Evolutionary conservation across 1,139 yeast genomes (phyloP).

Genomic region (Geotrichum phurueaensis): DNA sequence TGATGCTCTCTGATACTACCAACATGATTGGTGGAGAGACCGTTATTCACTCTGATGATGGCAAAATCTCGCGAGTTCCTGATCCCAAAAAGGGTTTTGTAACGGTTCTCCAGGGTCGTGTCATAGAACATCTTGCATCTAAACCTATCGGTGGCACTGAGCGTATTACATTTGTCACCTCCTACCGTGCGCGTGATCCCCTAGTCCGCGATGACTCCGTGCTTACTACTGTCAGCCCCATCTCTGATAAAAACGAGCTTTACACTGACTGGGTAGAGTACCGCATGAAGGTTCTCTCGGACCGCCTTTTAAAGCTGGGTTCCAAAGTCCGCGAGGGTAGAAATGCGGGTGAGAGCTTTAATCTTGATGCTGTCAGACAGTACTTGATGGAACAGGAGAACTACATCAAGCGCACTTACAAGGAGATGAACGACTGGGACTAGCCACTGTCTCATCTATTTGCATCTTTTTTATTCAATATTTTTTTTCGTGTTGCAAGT

Average conservation of each 20-base stretch:
- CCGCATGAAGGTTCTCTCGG: slow-evolving; percentile 32
- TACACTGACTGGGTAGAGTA: slow-evolving; percentile 44
- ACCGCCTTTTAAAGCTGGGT: slow-evolving; percentile 5
- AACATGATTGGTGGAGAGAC: slow-evolving; percentile 59
- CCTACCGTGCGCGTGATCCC: slow-evolving; percentile 42
- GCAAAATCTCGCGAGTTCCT: slow-evolving; percentile 43
- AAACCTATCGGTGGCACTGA: slow-evolving; percentile 48
- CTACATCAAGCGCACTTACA: slow-evolving; percentile 8
- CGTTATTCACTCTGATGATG: slow-evolving; percentile 41
- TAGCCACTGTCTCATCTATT: neutral
- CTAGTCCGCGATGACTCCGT: slow-evolving; percentile 39
- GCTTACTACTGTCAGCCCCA: slow-evolving; percentile 41
- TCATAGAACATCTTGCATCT: slow-evolving; percentile 54
- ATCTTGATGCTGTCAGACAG: slow-evolving; percentile 4
- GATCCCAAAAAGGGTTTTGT: slow-evolving; percentile 53
- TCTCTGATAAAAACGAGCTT: slow-evolving; percentile 36
- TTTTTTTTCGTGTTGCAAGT: neutral
- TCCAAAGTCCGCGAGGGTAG: slow-evolving; percentile 11
- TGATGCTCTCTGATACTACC: slow-evolving; percentile 53
- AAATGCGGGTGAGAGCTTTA: slow-evolving; percentile 6
- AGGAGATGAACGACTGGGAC: slow-evolving; percentile 8
- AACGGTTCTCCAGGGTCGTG: slow-evolving; percentile 51
- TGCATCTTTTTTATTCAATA: neutral
- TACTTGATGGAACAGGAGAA: slow-evolving; percentile 11
- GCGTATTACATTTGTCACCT: slow-evolving; percentile 48